Evolutionary conservation across 2,329 filamentous ascomycete genomes (phyloP).

Genomic region (Fusarium verrucosum): DNA sequence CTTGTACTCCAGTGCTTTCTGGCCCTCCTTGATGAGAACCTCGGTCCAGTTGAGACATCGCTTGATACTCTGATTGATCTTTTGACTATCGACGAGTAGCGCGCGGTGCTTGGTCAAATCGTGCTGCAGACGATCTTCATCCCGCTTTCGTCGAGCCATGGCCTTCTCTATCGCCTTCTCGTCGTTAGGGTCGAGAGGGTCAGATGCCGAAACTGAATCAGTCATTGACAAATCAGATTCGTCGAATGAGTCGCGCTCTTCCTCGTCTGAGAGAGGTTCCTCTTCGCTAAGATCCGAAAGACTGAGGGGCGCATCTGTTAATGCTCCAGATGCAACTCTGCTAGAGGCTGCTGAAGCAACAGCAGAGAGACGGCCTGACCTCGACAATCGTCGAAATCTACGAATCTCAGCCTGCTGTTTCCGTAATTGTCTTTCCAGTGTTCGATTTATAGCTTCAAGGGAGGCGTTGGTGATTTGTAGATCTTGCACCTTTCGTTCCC

Average conservation of each 20-base stretch:
- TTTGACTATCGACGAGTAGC: constrained; percentile 87
- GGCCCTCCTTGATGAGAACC: constrained; percentile 86
- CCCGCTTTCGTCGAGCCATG: constrained; percentile 67
- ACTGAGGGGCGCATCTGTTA: constrained; percentile 54
- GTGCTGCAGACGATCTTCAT: constrained; percentile 83
- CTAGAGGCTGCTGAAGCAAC: constrained; percentile 60
- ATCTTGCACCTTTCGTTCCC: constrained; percentile 94
- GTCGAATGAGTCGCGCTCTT: constrained; percentile 61
- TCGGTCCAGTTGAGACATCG: constrained; percentile 91
- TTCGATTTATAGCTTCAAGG: constrained; percentile 92
- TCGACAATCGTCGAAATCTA: constrained; percentile 84
- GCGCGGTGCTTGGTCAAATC: constrained; percentile 91
- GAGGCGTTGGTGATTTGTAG: constrained; percentile 97
- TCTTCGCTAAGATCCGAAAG: constrained; percentile 61
- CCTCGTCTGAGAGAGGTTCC: constrained; percentile 51
- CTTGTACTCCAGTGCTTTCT: constrained; percentile 84
- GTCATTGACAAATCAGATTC: constrained; percentile 61
- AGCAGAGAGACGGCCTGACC: constrained; percentile 76
- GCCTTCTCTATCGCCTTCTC: constrained; percentile 44
- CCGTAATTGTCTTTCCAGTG: constrained; percentile 87
- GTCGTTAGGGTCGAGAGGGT: constrained; percentile 53
- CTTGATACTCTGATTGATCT: constrained; percentile 93
- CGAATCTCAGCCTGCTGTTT: constrained; percentile 91
- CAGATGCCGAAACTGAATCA: constrained; percentile 45
- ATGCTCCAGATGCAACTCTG: constrained; percentile 56